Evolutionary conservation across 1,284 basidiomycete species (phyloP).

Genomic region (Xanthoconium separans): DNA sequence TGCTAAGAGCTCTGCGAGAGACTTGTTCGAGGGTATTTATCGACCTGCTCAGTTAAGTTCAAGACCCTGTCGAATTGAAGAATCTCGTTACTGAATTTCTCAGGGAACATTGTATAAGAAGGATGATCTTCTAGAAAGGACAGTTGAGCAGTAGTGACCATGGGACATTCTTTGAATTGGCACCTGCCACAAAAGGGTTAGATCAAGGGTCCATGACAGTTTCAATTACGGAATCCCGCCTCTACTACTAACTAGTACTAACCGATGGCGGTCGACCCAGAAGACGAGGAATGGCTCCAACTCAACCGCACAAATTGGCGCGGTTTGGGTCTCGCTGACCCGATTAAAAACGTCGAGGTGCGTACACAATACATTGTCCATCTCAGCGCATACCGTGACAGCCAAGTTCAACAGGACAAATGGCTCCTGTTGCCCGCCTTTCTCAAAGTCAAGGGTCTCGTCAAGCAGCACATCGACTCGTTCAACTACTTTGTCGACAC

Average conservation of each 20-base stretch:
- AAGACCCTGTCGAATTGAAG: too few species aligned
- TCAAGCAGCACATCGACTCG: slow-evolving; percentile 99
- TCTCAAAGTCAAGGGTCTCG: slow-evolving; percentile 95
- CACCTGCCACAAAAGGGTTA: too few species aligned
- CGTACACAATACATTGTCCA: not conserved
- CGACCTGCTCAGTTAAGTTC: not conserved
- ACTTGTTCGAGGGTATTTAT: not conserved
- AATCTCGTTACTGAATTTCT: too few species aligned
- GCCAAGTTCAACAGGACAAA: slow-evolving; percentile 73
- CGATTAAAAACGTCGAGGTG: slow-evolving; percentile 78
- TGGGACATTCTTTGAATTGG: too few species aligned
- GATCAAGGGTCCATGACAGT: too few species aligned
- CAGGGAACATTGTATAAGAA: too few species aligned
- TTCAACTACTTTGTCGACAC: slow-evolving; percentile 99
- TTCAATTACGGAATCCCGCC: too few species aligned
- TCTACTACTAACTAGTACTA: not conserved
- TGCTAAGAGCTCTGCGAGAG: not conserved
- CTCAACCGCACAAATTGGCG: slow-evolving; percentile 59
- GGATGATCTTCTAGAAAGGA: too few species aligned
- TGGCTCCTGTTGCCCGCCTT: slow-evolving; percentile 96
- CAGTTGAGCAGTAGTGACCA: too few species aligned
- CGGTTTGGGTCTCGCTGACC: slow-evolving; percentile 73
- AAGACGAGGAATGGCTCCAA: slow-evolving; percentile 61
- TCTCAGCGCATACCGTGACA: not conserved
- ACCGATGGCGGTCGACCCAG: slow-evolving; percentile 11